phyloP scores from a whole-genome alignment of 2,329 filamentous ascomycete genomes.

The Paecilomyces dactylethromorphus region DNA sequence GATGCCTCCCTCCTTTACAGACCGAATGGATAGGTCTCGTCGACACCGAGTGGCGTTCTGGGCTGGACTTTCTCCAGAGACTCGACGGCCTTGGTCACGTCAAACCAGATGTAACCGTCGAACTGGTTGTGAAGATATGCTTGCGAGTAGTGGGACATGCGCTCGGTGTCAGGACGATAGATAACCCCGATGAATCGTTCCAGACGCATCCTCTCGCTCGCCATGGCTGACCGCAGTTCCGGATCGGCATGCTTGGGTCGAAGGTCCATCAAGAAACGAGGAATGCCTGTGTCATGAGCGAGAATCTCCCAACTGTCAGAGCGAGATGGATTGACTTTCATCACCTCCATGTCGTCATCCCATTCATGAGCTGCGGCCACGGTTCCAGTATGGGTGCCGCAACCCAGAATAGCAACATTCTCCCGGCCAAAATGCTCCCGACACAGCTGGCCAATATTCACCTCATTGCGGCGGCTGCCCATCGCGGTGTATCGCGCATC shows the following conservation, averaged over 20 bases:
- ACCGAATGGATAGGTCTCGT: conserved; percentile 49
- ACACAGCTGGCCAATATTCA: conserved; percentile 51
- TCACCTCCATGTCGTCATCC: conserved; percentile 47
- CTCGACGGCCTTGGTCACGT: conserved; percentile 39
- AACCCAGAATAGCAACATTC: conserved; percentile 41
- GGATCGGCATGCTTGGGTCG: conserved; percentile 29
- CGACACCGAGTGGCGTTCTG: conserved; percentile 32
- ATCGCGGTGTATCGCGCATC: conserved; percentile 48
- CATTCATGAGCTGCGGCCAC: conserved; percentile 47
- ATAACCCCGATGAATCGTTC: conserved; percentile 50
- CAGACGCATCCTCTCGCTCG: conserved; percentile 28
- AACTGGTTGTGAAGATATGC: conserved; percentile 44
- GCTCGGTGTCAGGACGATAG: conserved; percentile 45
- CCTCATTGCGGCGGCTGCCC: conserved; percentile 37
- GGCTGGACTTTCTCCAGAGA: conserved; percentile 43
- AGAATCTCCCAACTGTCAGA: conserved; percentile 45
- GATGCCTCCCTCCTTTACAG: conserved; percentile 21
- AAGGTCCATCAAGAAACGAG: conserved; percentile 43
- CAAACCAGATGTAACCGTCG: conserved; percentile 47
- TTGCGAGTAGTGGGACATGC: conserved; percentile 43
- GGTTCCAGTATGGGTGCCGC: conserved; percentile 45
- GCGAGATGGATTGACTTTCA: conserved; percentile 41
- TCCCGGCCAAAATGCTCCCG: conserved; percentile 36
- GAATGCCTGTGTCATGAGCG: conserved; percentile 41
- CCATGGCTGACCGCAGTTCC: conserved; percentile 30